These are phyloP conservation scores for Tolypocladium cylindrosporum DNA, from an alignment of 2,329 filamentous ascomycete genomes.

Conservation along the genomic window DNA sequence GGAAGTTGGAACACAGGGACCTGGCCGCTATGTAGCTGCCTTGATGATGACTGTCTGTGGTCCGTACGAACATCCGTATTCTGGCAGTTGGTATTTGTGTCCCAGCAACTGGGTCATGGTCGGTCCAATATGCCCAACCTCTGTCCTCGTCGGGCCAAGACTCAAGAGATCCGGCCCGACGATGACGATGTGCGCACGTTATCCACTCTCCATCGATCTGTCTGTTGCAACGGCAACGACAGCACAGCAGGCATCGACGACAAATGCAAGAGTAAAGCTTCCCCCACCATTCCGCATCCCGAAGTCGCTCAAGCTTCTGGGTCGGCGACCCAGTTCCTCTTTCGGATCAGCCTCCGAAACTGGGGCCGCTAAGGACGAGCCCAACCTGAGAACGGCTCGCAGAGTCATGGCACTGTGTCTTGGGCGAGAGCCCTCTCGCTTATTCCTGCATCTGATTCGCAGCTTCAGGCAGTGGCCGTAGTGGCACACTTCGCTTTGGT, in stretches of 20 bases:
- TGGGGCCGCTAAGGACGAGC: neutral
- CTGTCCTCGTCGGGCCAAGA: neutral
- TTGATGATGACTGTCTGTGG: no score
- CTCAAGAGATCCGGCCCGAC: neutral
- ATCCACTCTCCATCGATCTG: neutral
- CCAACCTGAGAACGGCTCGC: neutral
- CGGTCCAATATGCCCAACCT: neutral
- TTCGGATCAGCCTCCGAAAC: conserved; percentile 4
- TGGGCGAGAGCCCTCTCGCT: conserved; percentile 2
- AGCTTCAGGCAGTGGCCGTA: neutral
- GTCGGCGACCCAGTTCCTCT: conserved; percentile 3
- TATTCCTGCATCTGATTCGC: conserved; percentile 5
- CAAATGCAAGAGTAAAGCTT: neutral
- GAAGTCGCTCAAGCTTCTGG: neutral
- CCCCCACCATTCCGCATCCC: neutral
- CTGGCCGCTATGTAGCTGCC: no score
- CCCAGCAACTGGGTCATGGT: neutral
- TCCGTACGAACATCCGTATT: no score
- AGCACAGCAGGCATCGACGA: no score
- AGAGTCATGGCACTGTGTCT: conserved; percentile 2
- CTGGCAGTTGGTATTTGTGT: neutral
- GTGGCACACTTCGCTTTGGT: neutral
- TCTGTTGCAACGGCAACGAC: neutral
- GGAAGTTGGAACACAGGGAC: neutral
- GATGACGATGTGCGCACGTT: neutral